Evolutionary conservation across 192 early-diverging fungal genomes (phyloP).

Genomic region (Podochytrium sp.): DNA sequence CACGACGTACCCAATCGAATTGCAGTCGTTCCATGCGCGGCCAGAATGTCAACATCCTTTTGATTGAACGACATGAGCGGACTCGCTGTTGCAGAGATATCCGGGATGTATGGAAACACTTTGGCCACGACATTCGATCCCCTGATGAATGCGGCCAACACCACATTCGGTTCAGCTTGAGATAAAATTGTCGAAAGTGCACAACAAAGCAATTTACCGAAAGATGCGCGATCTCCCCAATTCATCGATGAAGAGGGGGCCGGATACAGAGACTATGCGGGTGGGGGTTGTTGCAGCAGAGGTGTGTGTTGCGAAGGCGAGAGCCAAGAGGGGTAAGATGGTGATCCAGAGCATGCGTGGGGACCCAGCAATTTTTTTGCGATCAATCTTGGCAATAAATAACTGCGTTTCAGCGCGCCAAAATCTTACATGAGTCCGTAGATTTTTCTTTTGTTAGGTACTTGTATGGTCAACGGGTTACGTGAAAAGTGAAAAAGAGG

Average conservation of each 20-base stretch:
- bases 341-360: too few relatives aligned
- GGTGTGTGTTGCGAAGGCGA: too few relatives aligned
- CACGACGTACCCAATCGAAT: conserved; percentile 14
- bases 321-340: too few relatives aligned
- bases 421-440: too few relatives aligned
- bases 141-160: neutral
- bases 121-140: conserved; percentile 17
- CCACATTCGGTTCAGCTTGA: neutral
- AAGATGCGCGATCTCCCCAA: conserved; percentile 31
- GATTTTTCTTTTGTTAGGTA: too few relatives aligned
- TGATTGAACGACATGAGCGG: conserved; percentile 23
- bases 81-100: neutral
- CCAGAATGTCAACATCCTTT: conserved; percentile 6
- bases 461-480: too few relatives aligned
- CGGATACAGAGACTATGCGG: conserved; percentile 22
- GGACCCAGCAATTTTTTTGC: too few relatives aligned
- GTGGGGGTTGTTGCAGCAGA: too few relatives aligned
- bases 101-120: conserved; percentile 17
- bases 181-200: neutral
- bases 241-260: conserved; percentile 27
- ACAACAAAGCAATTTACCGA: neutral
- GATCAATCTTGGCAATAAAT: too few relatives aligned
- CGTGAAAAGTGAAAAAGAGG: too few relatives aligned
- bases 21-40: conserved; percentile 8
- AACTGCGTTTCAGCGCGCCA: too few relatives aligned